Percentiles rank a stretch among this genome's conserved stretches.
Evolutionary conservation across 805 yeast species (phyloP).

Genomic region (Debaryomyces prosopidis): DNA sequence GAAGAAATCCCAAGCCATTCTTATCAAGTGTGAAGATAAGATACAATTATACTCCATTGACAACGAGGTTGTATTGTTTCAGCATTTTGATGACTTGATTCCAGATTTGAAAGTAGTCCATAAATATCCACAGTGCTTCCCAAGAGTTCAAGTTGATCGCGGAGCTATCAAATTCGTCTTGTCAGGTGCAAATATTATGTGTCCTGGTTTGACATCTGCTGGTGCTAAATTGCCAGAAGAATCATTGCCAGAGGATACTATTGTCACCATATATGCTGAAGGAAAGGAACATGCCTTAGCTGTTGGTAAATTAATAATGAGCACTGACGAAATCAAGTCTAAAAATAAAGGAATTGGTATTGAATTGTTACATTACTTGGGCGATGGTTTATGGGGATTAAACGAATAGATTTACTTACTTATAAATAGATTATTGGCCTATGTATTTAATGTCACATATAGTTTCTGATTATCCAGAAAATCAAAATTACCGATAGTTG

Average conservation of each 20-base stretch:
- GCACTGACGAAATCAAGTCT: slow-evolving; percentile 82
- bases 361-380: slow-evolving; percentile 78
- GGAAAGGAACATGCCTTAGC: slow-evolving; percentile 92
- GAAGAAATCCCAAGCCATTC: slow-evolving; percentile 78
- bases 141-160: slow-evolving; percentile 85
- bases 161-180: slow-evolving; percentile 95
- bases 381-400: slow-evolving; percentile 85
- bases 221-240: slow-evolving; percentile 84
- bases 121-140: slow-evolving; percentile 80
- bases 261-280: slow-evolving; percentile 85
- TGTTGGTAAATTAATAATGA: slow-evolving; percentile 83
- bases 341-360: slow-evolving; percentile 88
- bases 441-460: slow-evolving; percentile 10
- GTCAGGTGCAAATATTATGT: slow-evolving; percentile 97
- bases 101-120: slow-evolving; percentile 79
- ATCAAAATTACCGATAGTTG: slow-evolving; percentile 21
- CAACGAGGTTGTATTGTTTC: slow-evolving; percentile 72
- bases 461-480: slow-evolving; percentile 6
- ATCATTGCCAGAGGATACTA: slow-evolving; percentile 61
- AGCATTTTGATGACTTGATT: slow-evolving; percentile 75
- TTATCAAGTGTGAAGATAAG: slow-evolving; percentile 87
- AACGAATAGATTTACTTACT: slow-evolving; percentile 36
- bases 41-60: slow-evolving; percentile 76
- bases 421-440: neutral
- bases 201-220: slow-evolving; percentile 87